phyloP scores from a whole-genome alignment of 371 early-diverging fungal genomes.

The Apophysomyces sp. region DNA sequence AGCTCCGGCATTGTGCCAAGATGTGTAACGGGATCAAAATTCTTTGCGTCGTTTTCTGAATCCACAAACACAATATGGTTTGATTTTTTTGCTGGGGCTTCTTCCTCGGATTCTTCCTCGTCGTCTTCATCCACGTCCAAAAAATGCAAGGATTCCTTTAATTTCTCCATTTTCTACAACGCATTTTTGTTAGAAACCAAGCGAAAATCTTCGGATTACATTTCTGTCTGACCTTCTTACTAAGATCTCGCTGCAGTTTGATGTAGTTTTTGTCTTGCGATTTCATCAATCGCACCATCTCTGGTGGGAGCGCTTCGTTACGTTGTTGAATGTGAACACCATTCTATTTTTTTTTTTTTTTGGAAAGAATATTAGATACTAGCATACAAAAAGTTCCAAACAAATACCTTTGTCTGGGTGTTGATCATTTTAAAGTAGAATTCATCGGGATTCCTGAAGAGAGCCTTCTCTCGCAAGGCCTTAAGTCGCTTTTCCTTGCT shows the following conservation, averaged over 20 bases:
- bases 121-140: slow-evolving; percentile 52
- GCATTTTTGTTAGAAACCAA: background rate
- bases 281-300: slow-evolving; percentile 81
- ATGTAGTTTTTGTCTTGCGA: slow-evolving; percentile 93
- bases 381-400: background rate
- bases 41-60: slow-evolving; percentile 64
- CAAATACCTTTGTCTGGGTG: slow-evolving; percentile 63
- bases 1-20: slow-evolving; percentile 86
- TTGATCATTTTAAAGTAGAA: slow-evolving; percentile 97
- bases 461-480: slow-evolving; percentile 84
- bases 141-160: slow-evolving; percentile 66
- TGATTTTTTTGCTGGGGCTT: slow-evolving; percentile 38
- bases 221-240: slow-evolving; percentile 57
- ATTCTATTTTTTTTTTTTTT: slow-evolving; percentile 29
- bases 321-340: slow-evolving; percentile 84
- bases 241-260: slow-evolving; percentile 75
- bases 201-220: background rate
- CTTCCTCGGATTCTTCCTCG: slow-evolving; percentile 37
- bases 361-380: background rate
- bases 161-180: slow-evolving; percentile 69
- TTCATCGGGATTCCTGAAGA: slow-evolving; percentile 92
- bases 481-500: slow-evolving; percentile 82
- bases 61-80: slow-evolving; percentile 93
- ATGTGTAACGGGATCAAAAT: slow-evolving; percentile 70
- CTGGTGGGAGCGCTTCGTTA: slow-evolving; percentile 70